These are phyloP conservation scores for Purpureocillium takamizusanense DNA, from an alignment of 2,329 filamentous ascomycete genomes.

Conservation along the genomic window DNA sequence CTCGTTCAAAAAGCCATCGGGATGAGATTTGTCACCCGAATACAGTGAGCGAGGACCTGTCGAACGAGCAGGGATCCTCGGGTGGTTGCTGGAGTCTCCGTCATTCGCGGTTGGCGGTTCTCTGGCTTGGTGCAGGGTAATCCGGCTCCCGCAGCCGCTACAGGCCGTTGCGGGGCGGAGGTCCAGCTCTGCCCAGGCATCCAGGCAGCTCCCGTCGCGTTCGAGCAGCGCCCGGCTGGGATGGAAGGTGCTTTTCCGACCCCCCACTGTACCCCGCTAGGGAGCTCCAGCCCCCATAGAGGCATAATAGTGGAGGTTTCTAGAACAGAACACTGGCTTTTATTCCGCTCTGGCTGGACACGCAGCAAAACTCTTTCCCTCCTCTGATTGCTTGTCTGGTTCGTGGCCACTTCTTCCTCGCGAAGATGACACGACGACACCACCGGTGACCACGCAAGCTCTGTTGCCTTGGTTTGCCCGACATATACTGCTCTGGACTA, in stretches of 20 bases:
- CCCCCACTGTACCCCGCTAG: slow-evolving; percentile 9
- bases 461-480: slow-evolving; percentile 14
- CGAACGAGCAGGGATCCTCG: neutral
- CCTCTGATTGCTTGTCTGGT: neutral
- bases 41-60: too few relatives aligned
- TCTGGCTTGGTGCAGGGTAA: slow-evolving; percentile 1
- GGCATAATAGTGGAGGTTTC: slow-evolving; percentile 8
- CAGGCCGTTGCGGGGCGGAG: too few relatives aligned
- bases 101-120: neutral
- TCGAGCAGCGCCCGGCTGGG: too few relatives aligned
- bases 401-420: slow-evolving; percentile 8
- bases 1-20: too few relatives aligned
- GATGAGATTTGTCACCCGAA: too few relatives aligned
- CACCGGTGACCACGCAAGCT: slow-evolving; percentile 19
- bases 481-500: too few relatives aligned
- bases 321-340: too few relatives aligned
- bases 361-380: slow-evolving; percentile 11
- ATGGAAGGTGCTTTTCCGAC: neutral
- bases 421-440: slow-evolving; percentile 26
- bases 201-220: too few relatives aligned
- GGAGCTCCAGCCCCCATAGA: slow-evolving; percentile 6
- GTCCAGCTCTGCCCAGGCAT: too few relatives aligned
- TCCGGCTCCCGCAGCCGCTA: too few relatives aligned
- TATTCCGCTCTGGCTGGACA: too few relatives aligned
- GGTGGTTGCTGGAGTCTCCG: slow-evolving; percentile 1